Evolutionary conservation across 1,284 basidiomycete species (phyloP).

Genomic region (Ganoderma sinense): DNA sequence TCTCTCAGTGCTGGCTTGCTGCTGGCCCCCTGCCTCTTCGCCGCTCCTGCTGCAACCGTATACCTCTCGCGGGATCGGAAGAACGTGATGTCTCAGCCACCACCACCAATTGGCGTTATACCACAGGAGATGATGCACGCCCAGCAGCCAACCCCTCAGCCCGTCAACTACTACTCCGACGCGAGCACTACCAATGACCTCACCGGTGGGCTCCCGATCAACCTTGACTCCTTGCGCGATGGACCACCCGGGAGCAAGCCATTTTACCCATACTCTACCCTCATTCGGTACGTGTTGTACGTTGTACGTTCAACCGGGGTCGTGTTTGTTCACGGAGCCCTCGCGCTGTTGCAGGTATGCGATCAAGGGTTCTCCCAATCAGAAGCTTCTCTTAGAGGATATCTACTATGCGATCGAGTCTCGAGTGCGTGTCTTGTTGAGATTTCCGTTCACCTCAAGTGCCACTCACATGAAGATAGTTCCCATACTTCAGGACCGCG

Average conservation of each 20-base stretch:
- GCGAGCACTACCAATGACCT: constrained; percentile 58
- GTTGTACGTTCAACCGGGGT: background rate
- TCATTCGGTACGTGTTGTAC: constrained; percentile 72
- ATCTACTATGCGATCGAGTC: constrained; percentile 90
- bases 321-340: constrained; percentile 9
- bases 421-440: constrained; percentile 57
- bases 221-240: constrained; percentile 82
- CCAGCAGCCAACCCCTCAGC: constrained; percentile 32
- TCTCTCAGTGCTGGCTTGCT: constrained; percentile 12
- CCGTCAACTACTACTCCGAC: constrained; percentile 73
- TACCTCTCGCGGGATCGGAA: background rate
- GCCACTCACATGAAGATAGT: constrained; percentile 51
- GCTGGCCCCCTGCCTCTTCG: constrained; percentile 17
- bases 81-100: constrained; percentile 44
- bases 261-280: constrained; percentile 87
- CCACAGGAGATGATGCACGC: constrained; percentile 47
- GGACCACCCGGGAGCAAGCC: constrained; percentile 86
- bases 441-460: constrained; percentile 2
- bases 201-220: constrained; percentile 82
- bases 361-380: constrained; percentile 86
- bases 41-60: constrained; percentile 15
- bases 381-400: constrained; percentile 82
- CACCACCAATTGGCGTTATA: constrained; percentile 49
- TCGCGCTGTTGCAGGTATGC: constrained; percentile 63
- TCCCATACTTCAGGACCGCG: constrained; percentile 84